Evolutionary conservation across 2,329 filamentous ascomycete genomes (phyloP), one percentile per base, ranked within the genome.

Genomic region (Penicillium carneum): DNA sequence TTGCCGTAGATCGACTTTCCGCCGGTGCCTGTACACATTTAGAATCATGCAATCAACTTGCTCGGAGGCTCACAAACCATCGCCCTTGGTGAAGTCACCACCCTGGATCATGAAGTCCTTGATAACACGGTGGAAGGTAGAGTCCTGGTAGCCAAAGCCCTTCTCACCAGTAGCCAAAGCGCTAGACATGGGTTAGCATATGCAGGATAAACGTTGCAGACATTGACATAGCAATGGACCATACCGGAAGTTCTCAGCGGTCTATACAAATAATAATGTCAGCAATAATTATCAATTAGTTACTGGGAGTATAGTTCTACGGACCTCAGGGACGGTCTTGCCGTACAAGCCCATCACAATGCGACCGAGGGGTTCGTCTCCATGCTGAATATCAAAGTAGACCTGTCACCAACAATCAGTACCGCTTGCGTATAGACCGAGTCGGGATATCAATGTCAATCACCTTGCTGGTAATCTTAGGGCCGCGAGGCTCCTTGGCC

Each of bases 401-500:
- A 89, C 86, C 85, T 83, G 57, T 48, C 8, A 33, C 4, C 26
- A 34, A 41, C 9, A 31, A 46, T 72, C 29, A 72, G 65, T 36
- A 58, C 45, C n/a, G 29, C 23, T 16, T 20, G n/a, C 31, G 36
- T 34, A 31, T 46, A 36, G 34, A 38, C 18, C 26, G 11, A 31
- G 29, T 20, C n/a, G 14, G 26, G 31, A 42, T 16, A 49, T 47
- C 41, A 34, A 18, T 18, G 67, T 57, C 75, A 39, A 70, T 61
- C 76, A 86, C 92, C 88, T 96, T 97, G 85, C 91, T 85, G 73
- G 93, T 97, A 83, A 97, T 94, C 88, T 95, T 96, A 66, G 92
- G 94, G 48, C 95, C 94, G 58, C 76, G 75, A 50, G 75, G 69
- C 62, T 74, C 67, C 83, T 84, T 84, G 57, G 91, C 90, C 71